Percentiles rank a stretch among this genome's conserved stretches.
These are phyloP conservation scores for Colletotrichum sublineola DNA, from an alignment of 2,329 filamentous ascomycete species.

Conservation along the genomic window DNA sequence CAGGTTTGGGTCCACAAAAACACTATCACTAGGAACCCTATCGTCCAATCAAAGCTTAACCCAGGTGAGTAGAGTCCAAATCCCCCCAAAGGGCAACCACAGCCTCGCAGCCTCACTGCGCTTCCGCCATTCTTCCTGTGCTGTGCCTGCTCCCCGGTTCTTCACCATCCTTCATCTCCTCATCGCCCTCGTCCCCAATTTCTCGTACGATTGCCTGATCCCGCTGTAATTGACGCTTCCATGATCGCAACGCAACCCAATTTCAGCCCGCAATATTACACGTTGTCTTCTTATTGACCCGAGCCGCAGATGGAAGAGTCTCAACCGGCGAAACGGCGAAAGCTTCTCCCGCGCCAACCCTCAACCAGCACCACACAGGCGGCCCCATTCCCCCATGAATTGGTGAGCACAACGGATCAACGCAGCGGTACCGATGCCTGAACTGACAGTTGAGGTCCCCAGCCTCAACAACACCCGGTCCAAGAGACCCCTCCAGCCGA, in stretches of 20 bases:
- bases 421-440: slow-evolving; percentile 28
- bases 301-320: slow-evolving; percentile 43
- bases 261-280: background rate
- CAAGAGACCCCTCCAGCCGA: slow-evolving; percentile 60
- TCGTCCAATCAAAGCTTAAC: background rate
- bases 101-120: slow-evolving; percentile 12
- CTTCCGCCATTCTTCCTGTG: slow-evolving; percentile 19
- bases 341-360: slow-evolving; percentile 40
- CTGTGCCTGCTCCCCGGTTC: background rate
- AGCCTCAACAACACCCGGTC: slow-evolving; percentile 53
- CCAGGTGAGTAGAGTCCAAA: background rate
- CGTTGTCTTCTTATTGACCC: slow-evolving; percentile 28
- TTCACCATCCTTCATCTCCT: slow-evolving; percentile 1
- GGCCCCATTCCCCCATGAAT: slow-evolving; percentile 36
- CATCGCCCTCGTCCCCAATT: slow-evolving; percentile 10
- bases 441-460: slow-evolving; percentile 40
- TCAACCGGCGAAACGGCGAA: slow-evolving; percentile 42
- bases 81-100: slow-evolving; percentile 3
- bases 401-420: slow-evolving; percentile 41
- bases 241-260: slow-evolving; percentile 6
- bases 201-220: background rate
- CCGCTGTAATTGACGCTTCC: slow-evolving; percentile 5
- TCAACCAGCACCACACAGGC: slow-evolving; percentile 32
- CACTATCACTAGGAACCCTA: background rate
- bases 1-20: background rate